Conservation (phyloP, 225 moss, liverwort and hornwort species). For the Pseudisothecium myosuroides region DNA sequence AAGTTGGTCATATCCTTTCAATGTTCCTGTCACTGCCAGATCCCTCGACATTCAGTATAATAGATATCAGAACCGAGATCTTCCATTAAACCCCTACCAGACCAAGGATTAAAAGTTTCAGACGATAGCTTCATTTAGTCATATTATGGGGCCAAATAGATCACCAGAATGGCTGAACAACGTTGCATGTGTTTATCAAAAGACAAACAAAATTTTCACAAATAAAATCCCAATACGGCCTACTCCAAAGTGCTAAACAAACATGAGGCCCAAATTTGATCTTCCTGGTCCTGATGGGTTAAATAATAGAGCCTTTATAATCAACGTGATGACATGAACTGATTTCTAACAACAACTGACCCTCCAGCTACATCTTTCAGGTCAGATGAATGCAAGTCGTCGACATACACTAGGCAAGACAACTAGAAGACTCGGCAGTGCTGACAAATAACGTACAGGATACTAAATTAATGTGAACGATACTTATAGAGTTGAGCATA, state of each 20-base stretch:
- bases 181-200: not conserved
- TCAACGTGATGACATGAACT: not conserved
- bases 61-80: not conserved
- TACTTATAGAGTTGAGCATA: not conserved
- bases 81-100: not conserved
- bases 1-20: constrained; percentile 97
- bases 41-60: not conserved
- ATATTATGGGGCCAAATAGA: not conserved
- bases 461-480: not conserved
- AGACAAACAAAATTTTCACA: not conserved
- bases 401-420: not conserved
- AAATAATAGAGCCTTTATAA: not conserved
- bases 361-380: not conserved
- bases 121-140: not conserved
- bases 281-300: not conserved
- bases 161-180: not conserved
- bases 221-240: not conserved
- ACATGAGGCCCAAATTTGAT: not conserved
- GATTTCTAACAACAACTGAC: not conserved
- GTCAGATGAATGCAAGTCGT: not conserved
- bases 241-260: not conserved
- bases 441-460: not conserved
- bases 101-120: not conserved
- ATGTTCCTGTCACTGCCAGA: constrained; percentile 70
- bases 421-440: not conserved